A percentile compares a stretch with the other conserved stretches of the same genome.
These are phyloP conservation scores for Zizania latifolia DNA, from an alignment of 176 grass and related monocot species.

Conservation along the genomic window DNA sequence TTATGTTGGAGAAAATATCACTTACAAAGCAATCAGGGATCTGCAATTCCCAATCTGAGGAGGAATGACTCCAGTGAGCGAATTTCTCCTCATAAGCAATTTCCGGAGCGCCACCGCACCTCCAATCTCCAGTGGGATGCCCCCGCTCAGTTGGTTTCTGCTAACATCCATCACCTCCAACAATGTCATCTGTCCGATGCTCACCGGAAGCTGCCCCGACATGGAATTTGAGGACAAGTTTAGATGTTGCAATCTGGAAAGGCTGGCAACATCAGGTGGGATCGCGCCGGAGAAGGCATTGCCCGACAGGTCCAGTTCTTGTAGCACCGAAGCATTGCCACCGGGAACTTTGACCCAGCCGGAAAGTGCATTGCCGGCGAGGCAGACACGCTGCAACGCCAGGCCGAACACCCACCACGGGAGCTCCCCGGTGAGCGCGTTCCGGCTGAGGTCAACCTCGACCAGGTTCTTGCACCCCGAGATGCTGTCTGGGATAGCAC, in stretches of 20 bases:
- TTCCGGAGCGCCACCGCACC: constrained; percentile 29
- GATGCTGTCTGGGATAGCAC: constrained; percentile 49
- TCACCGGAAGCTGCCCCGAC: constrained; percentile 49
- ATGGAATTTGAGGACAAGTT: constrained; percentile 59
- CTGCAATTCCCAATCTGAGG: constrained; percentile 57
- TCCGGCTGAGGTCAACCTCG: constrained; percentile 52
- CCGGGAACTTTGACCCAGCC: constrained; percentile 39
- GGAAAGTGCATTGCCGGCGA: constrained; percentile 53
- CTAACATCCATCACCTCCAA: constrained; percentile 64
- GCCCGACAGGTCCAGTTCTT: constrained; percentile 52
- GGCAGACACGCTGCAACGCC: constrained; percentile 37
- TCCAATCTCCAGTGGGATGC: constrained; percentile 49
- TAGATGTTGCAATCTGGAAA: constrained; percentile 38
- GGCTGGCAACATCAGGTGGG: constrained; percentile 27
- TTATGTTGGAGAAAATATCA: not conserved
- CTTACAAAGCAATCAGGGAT: constrained; percentile 60
- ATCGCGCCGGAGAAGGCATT: constrained; percentile 50
- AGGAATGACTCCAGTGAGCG: constrained; percentile 54
- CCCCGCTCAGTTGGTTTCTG: constrained; percentile 39
- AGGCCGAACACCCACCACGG: constrained; percentile 61
- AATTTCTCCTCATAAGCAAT: constrained; percentile 54
- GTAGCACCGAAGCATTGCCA: constrained; percentile 16
- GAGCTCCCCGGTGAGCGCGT: constrained; percentile 55
- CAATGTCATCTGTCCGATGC: constrained; percentile 39
- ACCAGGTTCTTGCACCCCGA: constrained; percentile 38